phyloP scores from a whole-genome alignment of 306 rosid species.

The Trifolium pratense region DNA sequence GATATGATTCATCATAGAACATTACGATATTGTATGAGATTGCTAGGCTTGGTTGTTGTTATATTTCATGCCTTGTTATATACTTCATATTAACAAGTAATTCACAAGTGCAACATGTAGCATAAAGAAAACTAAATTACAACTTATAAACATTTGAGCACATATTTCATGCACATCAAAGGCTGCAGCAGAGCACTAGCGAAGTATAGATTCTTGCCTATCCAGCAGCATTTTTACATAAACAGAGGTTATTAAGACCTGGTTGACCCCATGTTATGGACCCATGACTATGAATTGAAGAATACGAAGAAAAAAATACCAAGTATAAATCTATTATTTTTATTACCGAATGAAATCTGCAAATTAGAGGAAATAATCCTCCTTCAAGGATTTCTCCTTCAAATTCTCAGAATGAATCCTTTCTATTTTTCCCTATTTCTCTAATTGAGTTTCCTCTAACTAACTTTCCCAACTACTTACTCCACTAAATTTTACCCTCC shows the following conservation, averaged over 20 bases:
- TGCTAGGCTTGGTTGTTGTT: background rate
- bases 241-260: background rate
- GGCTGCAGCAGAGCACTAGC: too few species aligned
- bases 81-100: background rate
- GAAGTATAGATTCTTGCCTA: too few species aligned
- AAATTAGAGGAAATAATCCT: too few species aligned
- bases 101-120: background rate
- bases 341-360: background rate
- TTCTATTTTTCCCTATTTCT: background rate
- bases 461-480: background rate
- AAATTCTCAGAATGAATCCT: background rate
- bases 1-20: background rate
- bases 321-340: background rate
- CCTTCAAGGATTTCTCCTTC: background rate
- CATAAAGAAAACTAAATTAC: too few species aligned
- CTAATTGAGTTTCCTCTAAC: background rate
- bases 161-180: too few species aligned
- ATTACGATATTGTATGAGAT: background rate
- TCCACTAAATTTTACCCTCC: background rate
- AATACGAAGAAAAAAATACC: background rate
- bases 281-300: background rate
- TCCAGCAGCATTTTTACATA: too few species aligned
- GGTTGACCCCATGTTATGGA: background rate
- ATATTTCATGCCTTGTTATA: background rate
- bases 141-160: too few species aligned